Evolutionary conservation across 805 yeast genomes (phyloP).

Genomic region (Candida easanensis): DNA sequence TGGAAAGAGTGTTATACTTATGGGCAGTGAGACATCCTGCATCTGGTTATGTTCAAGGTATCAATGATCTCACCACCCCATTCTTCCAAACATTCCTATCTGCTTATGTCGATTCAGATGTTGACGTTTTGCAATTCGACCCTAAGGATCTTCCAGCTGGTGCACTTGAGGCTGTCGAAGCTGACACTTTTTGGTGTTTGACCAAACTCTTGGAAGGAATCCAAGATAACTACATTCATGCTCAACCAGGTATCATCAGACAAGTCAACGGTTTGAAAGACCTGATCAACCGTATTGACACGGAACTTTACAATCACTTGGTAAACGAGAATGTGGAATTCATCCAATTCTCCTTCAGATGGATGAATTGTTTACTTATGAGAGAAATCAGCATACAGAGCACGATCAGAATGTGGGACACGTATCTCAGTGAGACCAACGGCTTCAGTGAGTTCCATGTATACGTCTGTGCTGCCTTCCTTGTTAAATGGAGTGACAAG

Average conservation of each 20-base stretch:
- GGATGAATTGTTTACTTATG: conserved; percentile 99
- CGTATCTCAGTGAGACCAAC: conserved; percentile 71
- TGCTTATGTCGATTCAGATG: conserved; percentile 51
- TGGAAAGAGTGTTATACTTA: conserved; percentile 77
- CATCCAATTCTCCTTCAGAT: conserved; percentile 91
- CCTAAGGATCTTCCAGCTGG: conserved; percentile 58
- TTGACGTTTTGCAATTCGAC: conserved; percentile 55
- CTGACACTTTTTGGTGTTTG: conserved; percentile 96
- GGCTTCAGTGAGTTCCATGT: conserved; percentile 93
- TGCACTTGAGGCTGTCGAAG: conserved; percentile 72
- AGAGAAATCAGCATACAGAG: conserved; percentile 78
- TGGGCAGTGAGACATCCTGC: conserved; percentile 99
- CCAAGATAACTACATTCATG: conserved; percentile 95
- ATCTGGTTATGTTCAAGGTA: conserved; percentile 96
- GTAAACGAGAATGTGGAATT: conserved; percentile 85
- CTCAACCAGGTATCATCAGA: conserved; percentile 94
- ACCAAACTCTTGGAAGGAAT: conserved; percentile 89
- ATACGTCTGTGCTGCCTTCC: conserved; percentile 95
- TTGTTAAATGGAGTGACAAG: conserved; percentile 81
- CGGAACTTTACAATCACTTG: conserved; percentile 69
- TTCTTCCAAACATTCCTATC: conserved; percentile 82
- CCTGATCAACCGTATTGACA: conserved; percentile 77
- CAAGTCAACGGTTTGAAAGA: conserved; percentile 82
- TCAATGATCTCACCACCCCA: conserved; percentile 91
- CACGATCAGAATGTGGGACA: conserved; percentile 96